Base-by-base conservation (phyloP, 306 rosid genomes). In the Vigna nakashimae region DNA sequence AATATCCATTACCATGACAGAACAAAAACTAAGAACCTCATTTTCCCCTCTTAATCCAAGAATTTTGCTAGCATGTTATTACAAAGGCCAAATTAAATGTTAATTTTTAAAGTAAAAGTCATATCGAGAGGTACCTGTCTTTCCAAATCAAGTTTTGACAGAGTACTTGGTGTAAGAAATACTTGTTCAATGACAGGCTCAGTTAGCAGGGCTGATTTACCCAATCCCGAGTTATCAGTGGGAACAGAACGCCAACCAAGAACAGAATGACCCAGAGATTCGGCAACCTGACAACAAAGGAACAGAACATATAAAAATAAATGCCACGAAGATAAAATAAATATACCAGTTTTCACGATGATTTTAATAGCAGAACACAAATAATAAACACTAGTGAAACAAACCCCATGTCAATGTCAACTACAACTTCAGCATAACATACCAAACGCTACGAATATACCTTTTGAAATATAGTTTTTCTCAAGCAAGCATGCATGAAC, bases 241-340 rank as follows among this genome's bases (percentile, higher is more conserved):
- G 68, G 46, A 20, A 62, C 68, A 62, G 68, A 62, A 16, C 68
- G 68, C 68, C 68, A 62, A 62, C 68, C 68, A 34, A 62, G 45
- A 62, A 62, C 46, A 16, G 68, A 62, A 32, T 62, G 68, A 14
- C 68, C 68, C 68, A 62, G 68, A 62, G 68, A 62, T 34, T 62
- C 68, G 1, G 68, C 68, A 62, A 62, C 68, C 68, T 62, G 10
- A 16, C 46, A 62, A 32, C 46, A 62, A 62, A 62, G n/a, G 14
- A 45, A 34, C 22, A 28, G 26, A 13, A 32, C 42, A 12, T 14
- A 16, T 62, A 24, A 64, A 64, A n/a, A n/a, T 15, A 38, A 64
- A 64, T 38, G 26, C 2, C 28, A 16, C 28, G 9, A 16, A 34
- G 15, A 30, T 15, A 13, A 58, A 58, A 58, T 12, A 2, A 58